A percentile compares a stretch with the other conserved stretches of the same genome.
phyloP scores from a whole-genome alignment of 495 filamentous ascomycete genomes.

The Annulohypoxylon moriforme region DNA sequence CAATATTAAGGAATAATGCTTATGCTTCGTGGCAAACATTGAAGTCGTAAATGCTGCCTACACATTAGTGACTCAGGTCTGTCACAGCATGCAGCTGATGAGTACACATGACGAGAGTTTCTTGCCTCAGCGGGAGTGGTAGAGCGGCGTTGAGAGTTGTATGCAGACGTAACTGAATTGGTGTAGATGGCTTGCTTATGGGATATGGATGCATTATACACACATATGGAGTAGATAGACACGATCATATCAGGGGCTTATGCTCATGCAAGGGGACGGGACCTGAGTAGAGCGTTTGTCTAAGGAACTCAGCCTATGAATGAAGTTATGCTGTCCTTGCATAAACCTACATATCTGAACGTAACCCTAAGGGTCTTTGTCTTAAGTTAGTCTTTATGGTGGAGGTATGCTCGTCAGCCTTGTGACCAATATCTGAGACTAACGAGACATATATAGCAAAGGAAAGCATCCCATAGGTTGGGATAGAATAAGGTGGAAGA shows the following conservation, averaged over 20 bases:
- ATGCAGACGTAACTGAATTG: neutral
- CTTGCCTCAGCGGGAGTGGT: too few species aligned
- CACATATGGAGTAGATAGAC: neutral
- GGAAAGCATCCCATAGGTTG: neutral
- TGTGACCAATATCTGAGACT: neutral
- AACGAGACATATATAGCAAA: neutral
- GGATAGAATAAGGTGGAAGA: neutral
- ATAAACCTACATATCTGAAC: conserved; percentile 11
- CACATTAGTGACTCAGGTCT: neutral
- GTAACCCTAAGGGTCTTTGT: conserved; percentile 21
- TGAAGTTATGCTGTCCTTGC: conserved; percentile 3
- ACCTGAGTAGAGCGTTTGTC: neutral
- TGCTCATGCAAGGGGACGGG: neutral
- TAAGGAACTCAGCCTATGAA: neutral
- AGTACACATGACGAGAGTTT: neutral
- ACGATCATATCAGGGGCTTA: neutral
- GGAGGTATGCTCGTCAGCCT: neutral
- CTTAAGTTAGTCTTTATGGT: neutral
- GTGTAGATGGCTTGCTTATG: neutral
- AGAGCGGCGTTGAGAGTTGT: neutral
- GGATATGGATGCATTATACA: neutral
- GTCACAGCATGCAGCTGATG: neutral
- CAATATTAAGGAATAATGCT: neutral
- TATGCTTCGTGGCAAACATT: neutral
- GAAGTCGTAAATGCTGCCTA: neutral